Evolutionary conservation across 257 asterid species (phyloP), one percentile per base, ranked within the genome.

Genomic region (Jacaranda mimosifolia): DNA sequence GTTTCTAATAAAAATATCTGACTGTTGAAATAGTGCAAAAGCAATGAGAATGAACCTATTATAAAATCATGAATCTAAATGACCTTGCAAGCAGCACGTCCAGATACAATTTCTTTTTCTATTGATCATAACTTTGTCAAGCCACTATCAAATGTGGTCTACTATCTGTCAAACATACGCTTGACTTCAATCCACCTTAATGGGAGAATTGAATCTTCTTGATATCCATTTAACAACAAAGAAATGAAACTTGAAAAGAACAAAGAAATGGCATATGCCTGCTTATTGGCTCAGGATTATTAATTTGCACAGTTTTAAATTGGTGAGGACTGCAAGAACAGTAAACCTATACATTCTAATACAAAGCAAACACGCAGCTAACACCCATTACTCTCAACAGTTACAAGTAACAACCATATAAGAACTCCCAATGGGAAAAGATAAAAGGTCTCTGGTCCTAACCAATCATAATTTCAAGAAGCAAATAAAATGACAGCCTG

Each of bases 111-210:
- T 5, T 4, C 21, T 17, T 7, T 63, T 38, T 32, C 14, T 46
- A 11, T 70, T 55, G 43, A 55, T 52, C 63, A 77, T 49, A 12
- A 14, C 15, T 14, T 52, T 55, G 49, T 43, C 13, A 53, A 77
- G 21, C 26, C 14, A 60, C 66, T 5, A 6, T 10, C 19, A 63
- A 5, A 58, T 58, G 65, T n/a, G 21, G 65, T 32, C 40, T 19
- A 58, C 9, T 10, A 40, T n/a, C 4, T 32, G 15, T 15, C 75
- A 69, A 69, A 18, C 3, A 63, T 5, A 38, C 26, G 65, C 55
- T 39, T 21, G 19, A 42, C 45, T 26, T 42, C 7, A 38, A 1
- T 18, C 3, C n/a, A 26, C 42, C 18, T 3, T 4, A 17, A 1
- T 11, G 5, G 36, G 38, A 69, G 62, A 70, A 51, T 55, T 7